phyloP scores from a whole-genome alignment of 116 monocot genomes.

The Zostera marina region DNA sequence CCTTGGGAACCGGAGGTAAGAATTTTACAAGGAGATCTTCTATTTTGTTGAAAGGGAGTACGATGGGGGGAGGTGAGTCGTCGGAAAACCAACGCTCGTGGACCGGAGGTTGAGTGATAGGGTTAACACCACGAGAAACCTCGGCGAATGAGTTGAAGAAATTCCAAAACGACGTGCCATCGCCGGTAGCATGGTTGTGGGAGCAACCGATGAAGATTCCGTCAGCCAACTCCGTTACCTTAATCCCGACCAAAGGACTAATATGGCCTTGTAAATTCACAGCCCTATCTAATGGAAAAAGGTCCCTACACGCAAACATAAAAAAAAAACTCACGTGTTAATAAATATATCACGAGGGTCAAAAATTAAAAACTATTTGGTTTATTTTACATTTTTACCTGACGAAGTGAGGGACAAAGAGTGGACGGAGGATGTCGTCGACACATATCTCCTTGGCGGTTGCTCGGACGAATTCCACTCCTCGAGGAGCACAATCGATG shows the following conservation, averaged over 20 bases:
- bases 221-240: slow-evolving; percentile 41
- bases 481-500: background rate
- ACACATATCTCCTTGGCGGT: background rate
- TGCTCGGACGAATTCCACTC: background rate
- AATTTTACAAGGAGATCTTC: slow-evolving; percentile 24
- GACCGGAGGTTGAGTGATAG: slow-evolving; percentile 23
- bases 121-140: slow-evolving; percentile 8
- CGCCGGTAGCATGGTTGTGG: slow-evolving; percentile 50
- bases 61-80: slow-evolving; percentile 18
- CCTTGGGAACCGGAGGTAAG: slow-evolving; percentile 12
- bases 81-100: slow-evolving; percentile 41
- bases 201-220: slow-evolving; percentile 59
- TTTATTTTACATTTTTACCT: no score
- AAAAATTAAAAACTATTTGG: no score
- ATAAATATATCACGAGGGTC: no score
- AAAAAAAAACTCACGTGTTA: no score
- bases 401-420: no score
- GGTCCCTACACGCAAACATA: no score
- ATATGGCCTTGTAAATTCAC: slow-evolving; percentile 27
- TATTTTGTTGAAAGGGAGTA: slow-evolving; percentile 27
- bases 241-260: slow-evolving; percentile 18
- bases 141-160: slow-evolving; percentile 55
- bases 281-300: slow-evolving; percentile 23
- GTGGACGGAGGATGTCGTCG: no score
- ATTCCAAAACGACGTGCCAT: slow-evolving; percentile 36